Evolutionary conservation across 2,329 filamentous ascomycete genomes (phyloP).

Genomic region (Fusarium concolor): DNA sequence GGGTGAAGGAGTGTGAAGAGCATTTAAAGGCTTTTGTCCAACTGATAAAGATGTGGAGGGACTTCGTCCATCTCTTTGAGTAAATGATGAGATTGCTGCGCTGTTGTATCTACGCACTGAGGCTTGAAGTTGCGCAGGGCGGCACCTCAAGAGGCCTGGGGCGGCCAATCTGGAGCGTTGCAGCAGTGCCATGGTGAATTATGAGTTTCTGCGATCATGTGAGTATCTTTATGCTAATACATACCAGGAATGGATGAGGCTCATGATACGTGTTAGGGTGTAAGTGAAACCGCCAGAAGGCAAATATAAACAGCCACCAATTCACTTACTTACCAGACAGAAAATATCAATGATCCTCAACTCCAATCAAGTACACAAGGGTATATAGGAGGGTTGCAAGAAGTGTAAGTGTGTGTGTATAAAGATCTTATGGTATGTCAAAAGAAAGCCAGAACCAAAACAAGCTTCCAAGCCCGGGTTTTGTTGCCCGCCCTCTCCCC

Average conservation of each 20-base stretch:
- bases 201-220: conserved; percentile 17
- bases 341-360: background rate
- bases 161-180: conserved; percentile 43
- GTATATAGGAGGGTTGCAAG: background rate
- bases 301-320: background rate
- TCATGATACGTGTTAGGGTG: background rate
- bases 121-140: conserved; percentile 19
- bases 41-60: conserved; percentile 6
- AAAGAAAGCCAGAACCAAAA: conserved; percentile 11
- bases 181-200: conserved; percentile 41
- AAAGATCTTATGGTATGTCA: conserved; percentile 1
- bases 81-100: conserved; percentile 14
- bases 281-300: conserved; percentile 4
- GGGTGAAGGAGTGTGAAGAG: conserved; percentile 21
- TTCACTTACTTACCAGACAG: conserved; percentile 2
- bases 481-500: conserved; percentile 16
- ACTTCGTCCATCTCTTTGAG: conserved; percentile 14
- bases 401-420: background rate
- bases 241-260: background rate
- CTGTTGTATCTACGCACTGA: conserved; percentile 40
- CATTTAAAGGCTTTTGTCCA: conserved; percentile 14
- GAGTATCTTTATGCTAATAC: conserved; percentile 1
- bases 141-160: conserved; percentile 40
- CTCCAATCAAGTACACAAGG: conserved; percentile 5
- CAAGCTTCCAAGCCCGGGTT: conserved; percentile 29